A percentile compares a stretch with the other conserved stretches of the same genome.
Conservation (phyloP, 1,284 basidiomycete species). For the Cryptococcus hybrid region DNA sequence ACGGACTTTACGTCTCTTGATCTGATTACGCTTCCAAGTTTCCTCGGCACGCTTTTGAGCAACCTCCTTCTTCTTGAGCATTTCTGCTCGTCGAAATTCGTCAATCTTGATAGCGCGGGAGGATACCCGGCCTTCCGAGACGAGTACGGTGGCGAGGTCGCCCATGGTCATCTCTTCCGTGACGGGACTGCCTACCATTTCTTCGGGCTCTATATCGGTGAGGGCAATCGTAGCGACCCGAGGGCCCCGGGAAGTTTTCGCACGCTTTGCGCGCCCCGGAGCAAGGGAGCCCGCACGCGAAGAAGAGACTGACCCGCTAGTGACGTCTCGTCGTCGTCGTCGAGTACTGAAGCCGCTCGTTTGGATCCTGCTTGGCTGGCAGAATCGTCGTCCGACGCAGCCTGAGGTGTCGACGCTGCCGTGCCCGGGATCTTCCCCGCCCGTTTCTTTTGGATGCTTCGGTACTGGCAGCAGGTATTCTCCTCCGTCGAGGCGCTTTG, state of each 20-base stretch:
- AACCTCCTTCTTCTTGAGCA: slow-evolving; percentile 13
- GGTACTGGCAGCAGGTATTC: not conserved
- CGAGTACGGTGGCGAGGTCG: slow-evolving; percentile 26
- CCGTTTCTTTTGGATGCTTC: not conserved
- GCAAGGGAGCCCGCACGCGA: not conserved
- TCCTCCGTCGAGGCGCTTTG: not conserved
- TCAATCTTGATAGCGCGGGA: slow-evolving; percentile 26
- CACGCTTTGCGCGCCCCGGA: not conserved
- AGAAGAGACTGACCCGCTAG: not conserved
- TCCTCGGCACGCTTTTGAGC: slow-evolving; percentile 3
- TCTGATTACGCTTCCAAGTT: slow-evolving; percentile 27
- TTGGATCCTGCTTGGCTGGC: not conserved
- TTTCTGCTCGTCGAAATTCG: slow-evolving; percentile 12
- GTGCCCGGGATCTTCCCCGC: not conserved
- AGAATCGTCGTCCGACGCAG: not conserved
- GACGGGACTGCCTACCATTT: slow-evolving; percentile 28
- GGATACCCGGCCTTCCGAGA: slow-evolving; percentile 31
- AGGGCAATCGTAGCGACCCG: slow-evolving; percentile 13
- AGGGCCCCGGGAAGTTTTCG: not conserved
- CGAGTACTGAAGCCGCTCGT: not conserved
- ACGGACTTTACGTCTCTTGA: slow-evolving; percentile 32
- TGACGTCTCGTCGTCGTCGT: not conserved
- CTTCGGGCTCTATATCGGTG: slow-evolving; percentile 26
- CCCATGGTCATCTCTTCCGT: slow-evolving; percentile 23
- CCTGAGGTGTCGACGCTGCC: too few relatives aligned